Base-by-base conservation (phyloP, 148 eudicot genomes). In the Fagopyrum tataricum region DNA sequence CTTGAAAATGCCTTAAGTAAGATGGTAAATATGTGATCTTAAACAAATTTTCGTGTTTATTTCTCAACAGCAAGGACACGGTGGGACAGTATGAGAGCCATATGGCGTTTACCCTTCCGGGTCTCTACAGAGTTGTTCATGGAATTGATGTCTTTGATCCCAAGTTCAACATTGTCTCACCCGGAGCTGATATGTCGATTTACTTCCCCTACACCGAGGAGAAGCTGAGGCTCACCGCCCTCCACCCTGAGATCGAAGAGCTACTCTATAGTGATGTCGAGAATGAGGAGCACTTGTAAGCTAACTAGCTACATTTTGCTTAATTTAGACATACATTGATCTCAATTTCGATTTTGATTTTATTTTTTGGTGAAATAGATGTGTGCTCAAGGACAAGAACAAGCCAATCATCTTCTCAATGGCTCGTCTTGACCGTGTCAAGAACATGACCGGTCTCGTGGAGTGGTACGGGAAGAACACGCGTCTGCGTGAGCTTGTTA, bases 81-180 rank as follows among this genome's bases (percentile, higher is more conserved):
- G 98, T 91, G 71, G 98, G 98, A 18, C 98, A 95, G 53, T 95
- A 95, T 47, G 97, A 95, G 86, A 88, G 93, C 69, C 98, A 95
- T 73, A 90, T 75, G 67, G 84, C 91, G 42, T 95, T 91, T 77
- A 91, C 98, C 4, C 89, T 95, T 79, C 98, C 98, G 39, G 98
- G 96, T 24, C 81, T 95, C 47, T 95, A 95, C 91, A 79, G 98
- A 24, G 98, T 95, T 73, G 98, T 95, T 59, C 98, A 95, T 71
- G 98, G 98, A 39, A 90, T 91, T 20, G 92, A 95, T 55, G 97
- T 91, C 70, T 95, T 95, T 24, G 97, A 95, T 81, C 97, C 98
- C 17, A 95, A 95, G 72, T 95, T 95, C 88, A 95, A 95, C 77
- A 95, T 95, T 9, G 98, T 94, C 52, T 91, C 98, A 0, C 98